A percentile compares a stretch with the other conserved stretches of the same genome.
These are phyloP conservation scores for Candida adriatica DNA, from an alignment of 805 yeast species.

Conservation along the genomic window DNA sequence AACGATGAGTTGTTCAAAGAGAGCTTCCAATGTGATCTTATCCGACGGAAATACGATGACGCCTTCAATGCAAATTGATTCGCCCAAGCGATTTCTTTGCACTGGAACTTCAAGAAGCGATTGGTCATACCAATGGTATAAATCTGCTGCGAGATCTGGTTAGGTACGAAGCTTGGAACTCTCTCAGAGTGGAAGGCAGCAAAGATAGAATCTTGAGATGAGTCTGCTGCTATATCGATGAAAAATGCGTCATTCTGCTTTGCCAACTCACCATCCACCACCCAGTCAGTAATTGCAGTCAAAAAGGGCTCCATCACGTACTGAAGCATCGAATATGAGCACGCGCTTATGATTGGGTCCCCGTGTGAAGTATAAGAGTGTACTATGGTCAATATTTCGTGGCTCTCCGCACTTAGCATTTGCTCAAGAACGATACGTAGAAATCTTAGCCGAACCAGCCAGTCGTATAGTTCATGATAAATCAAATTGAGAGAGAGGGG, in stretches of 20 bases:
- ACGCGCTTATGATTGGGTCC: constrained; percentile 41
- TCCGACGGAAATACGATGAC: constrained; percentile 25
- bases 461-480: constrained; percentile 36
- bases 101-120: constrained; percentile 53
- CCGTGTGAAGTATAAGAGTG: constrained; percentile 53
- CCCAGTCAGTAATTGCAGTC: constrained; percentile 58
- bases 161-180: constrained; percentile 40
- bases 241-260: constrained; percentile 56
- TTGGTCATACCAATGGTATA: constrained; percentile 69
- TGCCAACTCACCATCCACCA: constrained; percentile 54
- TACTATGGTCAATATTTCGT: constrained; percentile 48
- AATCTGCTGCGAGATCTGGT: constrained; percentile 35
- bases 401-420: constrained; percentile 31
- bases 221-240: not conserved
- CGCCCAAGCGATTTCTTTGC: constrained; percentile 65
- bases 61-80: constrained; percentile 24
- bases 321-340: constrained; percentile 38
- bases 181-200: constrained; percentile 20
- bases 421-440: constrained; percentile 37
- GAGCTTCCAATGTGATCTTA: constrained; percentile 2
- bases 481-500: constrained; percentile 26
- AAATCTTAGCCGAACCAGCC: constrained; percentile 52
- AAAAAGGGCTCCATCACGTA: constrained; percentile 52
- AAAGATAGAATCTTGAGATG: not conserved
- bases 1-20: constrained; percentile 16